Conservation (phyloP, 2,329 filamentous ascomycete species). For the Aspergillus glaucus region DNA sequence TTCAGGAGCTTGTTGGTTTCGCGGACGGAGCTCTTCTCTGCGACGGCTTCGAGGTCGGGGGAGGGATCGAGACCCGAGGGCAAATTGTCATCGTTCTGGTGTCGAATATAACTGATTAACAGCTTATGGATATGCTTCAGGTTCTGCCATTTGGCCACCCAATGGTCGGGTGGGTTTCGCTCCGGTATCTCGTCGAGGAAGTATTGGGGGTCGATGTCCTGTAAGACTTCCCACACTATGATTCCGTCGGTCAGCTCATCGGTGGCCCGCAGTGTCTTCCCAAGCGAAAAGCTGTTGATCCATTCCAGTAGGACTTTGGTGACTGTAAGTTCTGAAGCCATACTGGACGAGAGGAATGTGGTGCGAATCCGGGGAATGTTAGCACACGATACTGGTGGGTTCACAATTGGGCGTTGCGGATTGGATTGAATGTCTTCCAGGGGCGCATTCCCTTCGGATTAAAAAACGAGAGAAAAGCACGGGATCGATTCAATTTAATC, state of each 20-base stretch:
- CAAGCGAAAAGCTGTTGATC: slow-evolving; percentile 42
- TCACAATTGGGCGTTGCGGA: not conserved
- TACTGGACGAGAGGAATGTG: slow-evolving; percentile 20
- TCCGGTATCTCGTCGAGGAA: slow-evolving; percentile 45
- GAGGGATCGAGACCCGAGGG: slow-evolving; percentile 37
- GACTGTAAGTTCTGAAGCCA: slow-evolving; percentile 41
- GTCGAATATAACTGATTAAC: slow-evolving; percentile 39
- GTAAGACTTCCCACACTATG: slow-evolving; percentile 43
- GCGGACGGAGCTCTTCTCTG: slow-evolving; percentile 37
- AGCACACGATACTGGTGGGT: slow-evolving; percentile 2
- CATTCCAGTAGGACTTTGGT: slow-evolving; percentile 43
- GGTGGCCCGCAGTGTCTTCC: slow-evolving; percentile 35
- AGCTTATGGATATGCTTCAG: slow-evolving; percentile 44
- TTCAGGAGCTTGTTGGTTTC: slow-evolving; percentile 53
- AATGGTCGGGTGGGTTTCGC: slow-evolving; percentile 37
- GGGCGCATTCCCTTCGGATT: slow-evolving; percentile 2
- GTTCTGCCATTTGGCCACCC: slow-evolving; percentile 45
- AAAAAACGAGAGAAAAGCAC: not conserved
- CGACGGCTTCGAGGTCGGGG: slow-evolving; percentile 43
- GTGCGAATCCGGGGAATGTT: slow-evolving; percentile 12
- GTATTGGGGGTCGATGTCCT: slow-evolving; percentile 43
- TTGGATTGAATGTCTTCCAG: not conserved
- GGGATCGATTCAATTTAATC: not conserved
- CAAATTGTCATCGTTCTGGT: slow-evolving; percentile 39
- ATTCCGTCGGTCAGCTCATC: slow-evolving; percentile 41